Evolutionary conservation across 1,284 basidiomycete species (phyloP).

Genomic region (Hemileia vastatrix): DNA sequence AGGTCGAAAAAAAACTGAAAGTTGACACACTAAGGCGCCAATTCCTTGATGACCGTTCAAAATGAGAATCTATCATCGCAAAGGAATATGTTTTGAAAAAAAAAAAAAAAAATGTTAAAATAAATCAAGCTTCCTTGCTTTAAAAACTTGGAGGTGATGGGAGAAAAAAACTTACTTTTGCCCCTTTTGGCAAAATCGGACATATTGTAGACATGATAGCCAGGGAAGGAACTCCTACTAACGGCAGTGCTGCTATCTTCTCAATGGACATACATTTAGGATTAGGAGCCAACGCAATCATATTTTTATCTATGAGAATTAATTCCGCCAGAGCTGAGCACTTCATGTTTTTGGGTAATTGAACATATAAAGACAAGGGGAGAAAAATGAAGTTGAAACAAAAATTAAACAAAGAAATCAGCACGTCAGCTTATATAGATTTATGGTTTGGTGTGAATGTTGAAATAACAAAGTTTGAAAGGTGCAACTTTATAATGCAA

Average conservation of each 20-base stretch:
- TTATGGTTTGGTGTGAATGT: not conserved
- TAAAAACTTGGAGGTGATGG: not conserved
- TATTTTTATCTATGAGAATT: conserved; percentile 43
- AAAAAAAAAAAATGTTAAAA: not conserved
- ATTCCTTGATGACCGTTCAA: conserved; percentile 47
- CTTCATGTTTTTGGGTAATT: conserved; percentile 22
- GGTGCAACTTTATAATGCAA: not conserved
- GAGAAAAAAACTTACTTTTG: conserved; percentile 27
- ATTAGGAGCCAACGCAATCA: conserved; percentile 44
- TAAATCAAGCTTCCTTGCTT: not conserved
- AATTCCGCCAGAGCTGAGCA: conserved; percentile 46
- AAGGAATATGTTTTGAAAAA: not conserved
- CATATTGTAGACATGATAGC: conserved; percentile 46
- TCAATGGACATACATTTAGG: conserved; percentile 39
- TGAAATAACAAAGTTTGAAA: not conserved
- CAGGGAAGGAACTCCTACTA: conserved; percentile 45
- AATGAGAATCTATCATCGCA: conserved; percentile 41
- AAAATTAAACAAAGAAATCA: conserved; percentile 4
- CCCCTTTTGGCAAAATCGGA: conserved; percentile 40
- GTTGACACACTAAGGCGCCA: conserved; percentile 46
- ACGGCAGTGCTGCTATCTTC: conserved; percentile 46
- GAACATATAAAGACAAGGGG: not conserved
- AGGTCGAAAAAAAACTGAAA: conserved; percentile 37
- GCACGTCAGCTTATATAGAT: not conserved
- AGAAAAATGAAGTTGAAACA: not conserved